Evolutionary conservation across 768 basidiomycete genomes (phyloP), one percentile per base, ranked within the genome.

Genomic region (Auriscalpium orientale): DNA sequence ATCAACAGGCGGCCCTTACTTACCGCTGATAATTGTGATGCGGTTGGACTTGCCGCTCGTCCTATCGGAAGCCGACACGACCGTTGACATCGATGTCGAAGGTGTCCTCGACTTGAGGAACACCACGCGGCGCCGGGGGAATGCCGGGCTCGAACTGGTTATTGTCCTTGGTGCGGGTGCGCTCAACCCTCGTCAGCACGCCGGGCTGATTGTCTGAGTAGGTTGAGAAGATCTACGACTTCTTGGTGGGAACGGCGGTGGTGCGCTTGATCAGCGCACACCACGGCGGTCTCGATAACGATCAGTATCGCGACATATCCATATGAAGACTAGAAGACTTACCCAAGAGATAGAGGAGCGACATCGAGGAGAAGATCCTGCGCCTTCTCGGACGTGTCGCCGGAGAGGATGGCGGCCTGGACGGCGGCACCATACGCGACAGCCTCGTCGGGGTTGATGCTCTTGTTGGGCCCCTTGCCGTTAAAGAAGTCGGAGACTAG

Each of bases 51-150:
- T 97, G 64, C 95, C 95, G 55, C 94, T 95, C 12, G 92, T 95
- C 81, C 95, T 97, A 76, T 98, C 94, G 45, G 87, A 77, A 5
- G 95, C 95, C 46, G 91, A 91, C 62, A 98, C n/a, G n/a, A n/a
- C n/a, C n/a, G n/a, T n/a, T n/a, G n/a, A n/a, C n/a, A 66, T 98
- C 95, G 60, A 98, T 93, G 67, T 98, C 95, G 73, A 98, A 98
- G n/a, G 92, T 95, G 67, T 98, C 95, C 72, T 98, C 95, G 64
- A 98, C 81, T 67, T 97, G 95, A 67, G 95, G 95, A 64, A 95
- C 93, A 78, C 95, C 95, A 76, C 95, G 91, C 59, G 95, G 95
- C 22, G 95, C 92, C 40, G 95, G 94, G 20, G 91, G 95, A 59
- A 98, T 98, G 56, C 94, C 91, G 58, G 91, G 87, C 75, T 98